A percentile compares a stretch with the other conserved stretches of the same genome.
Conservation (phyloP, 352 stramenopile species). For the Pythium periplocum region DNA sequence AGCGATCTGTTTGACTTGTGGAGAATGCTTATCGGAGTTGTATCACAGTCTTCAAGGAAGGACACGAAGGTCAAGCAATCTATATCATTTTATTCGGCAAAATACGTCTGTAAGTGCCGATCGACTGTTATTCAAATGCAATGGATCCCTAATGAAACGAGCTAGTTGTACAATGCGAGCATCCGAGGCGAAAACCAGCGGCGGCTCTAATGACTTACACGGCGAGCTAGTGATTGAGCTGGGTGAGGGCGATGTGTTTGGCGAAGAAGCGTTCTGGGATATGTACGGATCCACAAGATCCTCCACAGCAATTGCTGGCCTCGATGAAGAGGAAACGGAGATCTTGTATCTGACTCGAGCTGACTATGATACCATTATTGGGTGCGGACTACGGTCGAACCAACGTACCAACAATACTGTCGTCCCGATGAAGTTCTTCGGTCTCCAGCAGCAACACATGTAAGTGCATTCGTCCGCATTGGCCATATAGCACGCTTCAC, state of each 20-base stretch:
- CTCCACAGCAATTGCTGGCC: conserved; percentile 21
- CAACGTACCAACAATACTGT: not conserved
- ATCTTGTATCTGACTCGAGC: conserved; percentile 17
- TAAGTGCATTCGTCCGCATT: not conserved
- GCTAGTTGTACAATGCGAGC: no score
- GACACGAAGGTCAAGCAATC: conserved; percentile 19
- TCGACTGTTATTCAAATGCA: not conserved
- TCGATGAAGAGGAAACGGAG: conserved; percentile 1
- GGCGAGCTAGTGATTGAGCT: conserved; percentile 15
- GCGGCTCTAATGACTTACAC: no score
- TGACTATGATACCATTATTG: conserved; percentile 10
- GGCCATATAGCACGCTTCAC: no score
- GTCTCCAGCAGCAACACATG: conserved; percentile 11
- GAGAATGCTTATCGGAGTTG: not conserved
- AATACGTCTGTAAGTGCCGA: conserved; percentile 22
- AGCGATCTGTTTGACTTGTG: no score
- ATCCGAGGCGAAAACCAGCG: no score
- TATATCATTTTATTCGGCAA: conserved; percentile 30
- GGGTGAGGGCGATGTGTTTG: conserved; percentile 35
- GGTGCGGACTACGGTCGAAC: no score
- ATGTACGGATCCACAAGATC: conserved; percentile 10
- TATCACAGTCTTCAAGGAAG: conserved; percentile 27
- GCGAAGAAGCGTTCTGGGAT: conserved; percentile 27
- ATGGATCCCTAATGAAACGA: no score
- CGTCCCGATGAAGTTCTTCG: conserved; percentile 1